phyloP scores from a whole-genome alignment of 1,139 yeast species.

The Saccharomycopsis crataegensis region DNA sequence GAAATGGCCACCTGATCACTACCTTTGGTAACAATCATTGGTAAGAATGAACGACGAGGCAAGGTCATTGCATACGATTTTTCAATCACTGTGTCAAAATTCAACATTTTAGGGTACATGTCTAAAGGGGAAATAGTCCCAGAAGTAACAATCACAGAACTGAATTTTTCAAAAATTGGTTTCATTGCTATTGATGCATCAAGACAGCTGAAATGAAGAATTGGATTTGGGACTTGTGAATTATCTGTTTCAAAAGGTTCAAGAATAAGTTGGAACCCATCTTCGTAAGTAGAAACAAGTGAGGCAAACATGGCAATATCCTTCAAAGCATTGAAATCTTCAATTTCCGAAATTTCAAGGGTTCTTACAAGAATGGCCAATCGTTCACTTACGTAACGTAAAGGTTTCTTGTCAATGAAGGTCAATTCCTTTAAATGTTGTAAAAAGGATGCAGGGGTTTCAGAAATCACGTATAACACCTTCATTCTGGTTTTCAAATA shows the following conservation, averaged over 20 bases:
- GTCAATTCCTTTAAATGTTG: slow-evolving; percentile 92
- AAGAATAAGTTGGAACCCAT: slow-evolving; percentile 82
- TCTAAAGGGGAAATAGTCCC: slow-evolving; percentile 98
- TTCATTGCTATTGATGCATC: slow-evolving; percentile 98
- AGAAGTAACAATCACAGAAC: slow-evolving; percentile 91
- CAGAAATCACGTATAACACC: slow-evolving; percentile 92
- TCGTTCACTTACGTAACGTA: slow-evolving; percentile 87
- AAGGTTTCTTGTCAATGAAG: slow-evolving; percentile 84
- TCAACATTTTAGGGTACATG: slow-evolving; percentile 96
- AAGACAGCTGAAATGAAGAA: slow-evolving; percentile 86
- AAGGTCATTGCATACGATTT: slow-evolving; percentile 95
- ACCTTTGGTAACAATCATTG: slow-evolving; percentile 94
- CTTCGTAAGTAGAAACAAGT: slow-evolving; percentile 86
- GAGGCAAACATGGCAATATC: slow-evolving; percentile 98
- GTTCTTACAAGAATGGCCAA: slow-evolving; percentile 83
- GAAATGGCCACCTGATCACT: slow-evolving; percentile 96
- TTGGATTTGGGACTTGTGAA: slow-evolving; percentile 96
- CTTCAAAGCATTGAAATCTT: slow-evolving; percentile 85
- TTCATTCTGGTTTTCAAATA: slow-evolving; percentile 96
- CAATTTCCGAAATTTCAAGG: slow-evolving; percentile 78
- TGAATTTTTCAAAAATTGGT: slow-evolving; percentile 90
- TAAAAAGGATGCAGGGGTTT: slow-evolving; percentile 86
- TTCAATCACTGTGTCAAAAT: slow-evolving; percentile 89
- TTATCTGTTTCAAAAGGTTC: slow-evolving; percentile 97
- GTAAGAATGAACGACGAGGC: slow-evolving; percentile 85